Evolutionary conservation across 108 stramenopile genomes (phyloP), one percentile per base, ranked within the genome.

Genomic region (Skeletonema tropicum): DNA sequence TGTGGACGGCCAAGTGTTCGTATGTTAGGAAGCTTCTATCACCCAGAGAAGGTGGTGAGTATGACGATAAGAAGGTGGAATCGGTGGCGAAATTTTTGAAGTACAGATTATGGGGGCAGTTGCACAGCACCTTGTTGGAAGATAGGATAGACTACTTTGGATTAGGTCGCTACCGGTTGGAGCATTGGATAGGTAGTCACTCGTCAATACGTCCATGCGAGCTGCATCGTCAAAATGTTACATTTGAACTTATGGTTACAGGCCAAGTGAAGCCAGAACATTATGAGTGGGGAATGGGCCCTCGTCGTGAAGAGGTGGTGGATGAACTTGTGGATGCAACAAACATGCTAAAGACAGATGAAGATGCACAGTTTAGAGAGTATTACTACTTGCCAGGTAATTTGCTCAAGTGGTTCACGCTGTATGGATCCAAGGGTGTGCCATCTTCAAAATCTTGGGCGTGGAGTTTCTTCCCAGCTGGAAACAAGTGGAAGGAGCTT

Each of bases 181-280:
- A 86, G 35, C 83, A 86, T 70, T 86, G 86, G 86, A 74, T 86
- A 42, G 86, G 79, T 26, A 77, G 78, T 64, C 86, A 86, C 73
- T 76, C 86, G 5, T 78, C 83, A 3, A 74, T 85, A 30, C 21
- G 35, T n/a, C 86, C 86, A 0, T 87, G 86, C 60, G 83, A 86
- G 19, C 41, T 76, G 31, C 83, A 76, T 72, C 60, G 75, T 23
- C 33, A 32, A 33, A 77, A 71, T 63, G 64, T 80, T 61, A 67
- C 81, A 60, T 75, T 85, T 49, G 77, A 38, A 23, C 38, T 41
- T 59, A 77, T 81, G 68, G 66, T 74, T 15, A 57, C 38, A 26
- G 70, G 83, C 38, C 21, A 19, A 15, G 63, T 76, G 15, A 68
- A 72, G 11, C 41, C 67, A 58, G 12, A 46, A 12, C 75, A 76